Evolutionary conservation across 2,329 filamentous ascomycete species (phyloP).

Genomic region (Dothideomycetes sp.): DNA sequence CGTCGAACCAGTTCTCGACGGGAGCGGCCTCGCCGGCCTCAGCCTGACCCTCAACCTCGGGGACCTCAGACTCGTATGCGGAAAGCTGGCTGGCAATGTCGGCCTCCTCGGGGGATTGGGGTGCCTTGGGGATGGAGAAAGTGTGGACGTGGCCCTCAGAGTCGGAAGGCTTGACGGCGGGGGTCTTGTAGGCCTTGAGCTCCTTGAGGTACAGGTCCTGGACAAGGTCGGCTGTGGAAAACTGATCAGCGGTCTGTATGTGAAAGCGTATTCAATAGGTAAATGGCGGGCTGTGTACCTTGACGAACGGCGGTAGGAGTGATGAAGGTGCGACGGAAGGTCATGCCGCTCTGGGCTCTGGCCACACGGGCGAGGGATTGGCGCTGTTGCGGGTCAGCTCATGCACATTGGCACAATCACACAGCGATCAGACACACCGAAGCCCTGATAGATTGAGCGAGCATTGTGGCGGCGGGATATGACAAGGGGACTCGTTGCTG

Average conservation of each 20-base stretch:
- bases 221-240: slow-evolving; percentile 74
- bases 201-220: slow-evolving; percentile 97
- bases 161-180: slow-evolving; percentile 73
- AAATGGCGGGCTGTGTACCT: slow-evolving; percentile 35
- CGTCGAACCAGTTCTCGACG: slow-evolving; percentile 39
- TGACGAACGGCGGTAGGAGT: slow-evolving; percentile 48
- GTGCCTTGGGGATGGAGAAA: slow-evolving; percentile 70
- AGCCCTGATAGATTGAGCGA: slow-evolving; percentile 51
- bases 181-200: slow-evolving; percentile 87
- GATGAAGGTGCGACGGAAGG: slow-evolving; percentile 53
- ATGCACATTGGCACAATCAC: background rate
- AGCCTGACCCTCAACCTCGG: slow-evolving; percentile 87
- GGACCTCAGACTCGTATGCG: slow-evolving; percentile 86
- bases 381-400: slow-evolving; percentile 36
- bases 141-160: slow-evolving; percentile 83
- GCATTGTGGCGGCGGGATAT: slow-evolving; percentile 31
- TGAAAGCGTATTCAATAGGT: slow-evolving; percentile 1
- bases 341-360: slow-evolving; percentile 43
- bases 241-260: slow-evolving; percentile 2
- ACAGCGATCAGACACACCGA: slow-evolving; percentile 33
- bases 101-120: slow-evolving; percentile 83
- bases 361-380: slow-evolving; percentile 49
- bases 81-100: slow-evolving; percentile 86
- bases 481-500: background rate
- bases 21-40: slow-evolving; percentile 48